A percentile compares a stretch with the other conserved stretches of the same genome.
Conservation (phyloP, 129 eudicot genomes). For the Saussurea involucrata region DNA sequence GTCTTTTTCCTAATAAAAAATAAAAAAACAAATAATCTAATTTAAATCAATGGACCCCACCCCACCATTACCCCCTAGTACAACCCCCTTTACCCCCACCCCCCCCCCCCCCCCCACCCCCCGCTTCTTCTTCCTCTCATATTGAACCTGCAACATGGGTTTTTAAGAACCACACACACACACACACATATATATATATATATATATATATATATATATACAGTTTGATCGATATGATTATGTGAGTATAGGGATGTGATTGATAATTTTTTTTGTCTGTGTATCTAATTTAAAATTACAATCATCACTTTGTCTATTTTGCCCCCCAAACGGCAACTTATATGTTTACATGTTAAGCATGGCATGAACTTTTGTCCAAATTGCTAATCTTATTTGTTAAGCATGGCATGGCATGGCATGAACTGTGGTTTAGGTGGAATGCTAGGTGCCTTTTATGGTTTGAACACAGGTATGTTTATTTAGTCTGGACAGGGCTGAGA, state of each 20-base stretch:
- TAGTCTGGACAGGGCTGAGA: neutral
- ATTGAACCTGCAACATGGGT: too few species aligned
- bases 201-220: too few species aligned
- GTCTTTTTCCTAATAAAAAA: too few species aligned
- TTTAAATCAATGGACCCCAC: too few species aligned
- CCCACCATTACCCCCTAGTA: too few species aligned
- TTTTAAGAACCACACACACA: too few species aligned
- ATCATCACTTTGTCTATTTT: neutral
- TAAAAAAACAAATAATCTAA: too few species aligned
- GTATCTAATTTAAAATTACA: neutral
- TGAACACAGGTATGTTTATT: constrained; percentile 9
- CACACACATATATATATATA: too few species aligned
- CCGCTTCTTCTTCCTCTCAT: too few species aligned
- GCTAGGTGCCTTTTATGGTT: constrained; percentile 18
- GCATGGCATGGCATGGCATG: too few species aligned
- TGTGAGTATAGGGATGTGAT: neutral
- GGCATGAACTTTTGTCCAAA: neutral
- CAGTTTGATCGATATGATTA: neutral
- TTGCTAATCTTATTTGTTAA: neutral
- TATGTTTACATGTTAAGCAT: neutral
- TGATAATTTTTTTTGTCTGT: neutral
- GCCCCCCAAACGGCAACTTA: neutral
- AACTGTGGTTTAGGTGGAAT: constrained; percentile 22
- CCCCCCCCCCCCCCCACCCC: too few species aligned
- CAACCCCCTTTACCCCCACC: too few species aligned